Conservation (phyloP, 345 rosid species). For the Gossypium raimondii region DNA sequence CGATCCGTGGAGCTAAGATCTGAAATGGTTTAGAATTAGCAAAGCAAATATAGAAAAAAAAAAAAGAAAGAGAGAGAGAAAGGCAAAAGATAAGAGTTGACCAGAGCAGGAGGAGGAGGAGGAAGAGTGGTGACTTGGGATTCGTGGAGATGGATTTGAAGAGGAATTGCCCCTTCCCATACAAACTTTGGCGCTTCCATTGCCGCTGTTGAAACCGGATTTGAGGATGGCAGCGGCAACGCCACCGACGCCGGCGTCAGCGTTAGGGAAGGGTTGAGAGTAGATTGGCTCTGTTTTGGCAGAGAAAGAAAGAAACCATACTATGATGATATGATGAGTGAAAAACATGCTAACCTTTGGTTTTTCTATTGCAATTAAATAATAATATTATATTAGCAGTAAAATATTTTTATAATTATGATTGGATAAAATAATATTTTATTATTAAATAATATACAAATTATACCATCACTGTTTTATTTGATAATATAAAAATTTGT, state of each 20-base stretch:
- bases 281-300: neutral
- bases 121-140: conserved; percentile 86
- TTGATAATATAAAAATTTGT: no score
- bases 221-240: neutral
- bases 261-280: neutral
- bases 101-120: conserved; percentile 77
- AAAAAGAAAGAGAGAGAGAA: neutral
- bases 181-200: conserved; percentile 44
- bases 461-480: no score
- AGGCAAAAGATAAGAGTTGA: conserved; percentile 1
- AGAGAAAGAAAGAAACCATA: neutral
- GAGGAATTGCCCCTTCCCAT: conserved; percentile 81
- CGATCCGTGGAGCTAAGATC: conserved; percentile 77
- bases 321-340: neutral
- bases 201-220: neutral
- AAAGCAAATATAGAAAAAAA: no score
- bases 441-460: no score
- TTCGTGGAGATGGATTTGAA: conserved; percentile 80
- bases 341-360: neutral
- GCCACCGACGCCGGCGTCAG: neutral
- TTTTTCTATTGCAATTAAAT: no score
- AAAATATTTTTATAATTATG: no score
- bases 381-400: no score
- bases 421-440: no score
- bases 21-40: conserved; percentile 17